phyloP scores from a whole-genome alignment of 495 filamentous ascomycete species.

The Amorphotheca resinae region DNA sequence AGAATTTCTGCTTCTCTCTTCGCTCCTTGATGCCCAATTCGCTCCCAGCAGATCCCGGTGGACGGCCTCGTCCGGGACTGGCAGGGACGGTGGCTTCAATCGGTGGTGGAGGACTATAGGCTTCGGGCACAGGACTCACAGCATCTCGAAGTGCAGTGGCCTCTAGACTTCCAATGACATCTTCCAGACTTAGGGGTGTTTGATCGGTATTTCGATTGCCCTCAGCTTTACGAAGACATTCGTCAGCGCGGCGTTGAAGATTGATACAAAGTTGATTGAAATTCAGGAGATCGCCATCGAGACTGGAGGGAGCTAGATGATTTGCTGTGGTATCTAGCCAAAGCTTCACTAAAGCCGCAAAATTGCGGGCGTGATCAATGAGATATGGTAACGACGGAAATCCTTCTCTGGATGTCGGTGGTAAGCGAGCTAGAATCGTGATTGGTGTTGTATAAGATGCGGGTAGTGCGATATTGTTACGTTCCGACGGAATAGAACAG shows the following conservation, averaged over 20 bases:
- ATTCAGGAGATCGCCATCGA: conserved; percentile 48
- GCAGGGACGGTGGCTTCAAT: conserved; percentile 10
- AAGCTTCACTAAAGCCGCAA: conserved; percentile 73
- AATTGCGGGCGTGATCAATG: conserved; percentile 81
- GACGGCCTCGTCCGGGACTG: neutral
- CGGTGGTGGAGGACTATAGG: conserved; percentile 11
- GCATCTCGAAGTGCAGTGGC: conserved; percentile 10
- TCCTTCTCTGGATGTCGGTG: conserved; percentile 74
- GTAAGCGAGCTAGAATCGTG: conserved; percentile 75
- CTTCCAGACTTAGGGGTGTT: conserved; percentile 14
- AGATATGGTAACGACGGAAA: conserved; percentile 92
- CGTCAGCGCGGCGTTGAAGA: conserved; percentile 60
- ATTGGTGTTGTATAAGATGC: conserved; percentile 89
- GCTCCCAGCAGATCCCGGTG: conserved; percentile 16
- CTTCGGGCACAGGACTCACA: conserved; percentile 3
- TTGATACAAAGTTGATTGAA: conserved; percentile 67
- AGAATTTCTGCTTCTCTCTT: conserved; percentile 18
- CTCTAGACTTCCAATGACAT: conserved; percentile 14
- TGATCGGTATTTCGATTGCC: conserved; percentile 28
- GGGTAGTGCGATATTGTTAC: conserved; percentile 46
- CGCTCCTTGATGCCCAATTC: conserved; percentile 6
- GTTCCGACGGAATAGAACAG: conserved; percentile 67
- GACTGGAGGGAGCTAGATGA: conserved; percentile 28
- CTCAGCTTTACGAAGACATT: conserved; percentile 60
- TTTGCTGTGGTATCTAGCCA: conserved; percentile 57